Conservation (phyloP, 169 alveolate species). For the Perkinsus marinus region DNA sequence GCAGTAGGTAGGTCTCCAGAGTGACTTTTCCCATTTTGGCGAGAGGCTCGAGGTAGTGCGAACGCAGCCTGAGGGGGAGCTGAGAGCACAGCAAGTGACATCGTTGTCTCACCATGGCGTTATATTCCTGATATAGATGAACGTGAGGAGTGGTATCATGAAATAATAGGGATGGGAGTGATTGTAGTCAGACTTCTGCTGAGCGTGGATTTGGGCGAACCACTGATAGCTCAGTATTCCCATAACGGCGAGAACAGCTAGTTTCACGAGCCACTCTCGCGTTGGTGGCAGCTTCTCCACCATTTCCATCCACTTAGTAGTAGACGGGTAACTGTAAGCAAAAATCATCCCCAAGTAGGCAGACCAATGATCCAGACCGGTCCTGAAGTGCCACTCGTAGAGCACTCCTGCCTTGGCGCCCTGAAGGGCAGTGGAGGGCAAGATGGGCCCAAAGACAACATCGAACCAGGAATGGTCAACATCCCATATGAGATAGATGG, state of each 20-base stretch:
- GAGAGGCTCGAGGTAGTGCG: not conserved
- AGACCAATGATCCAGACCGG: not conserved
- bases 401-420: not conserved
- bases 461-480: not conserved
- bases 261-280: not conserved
- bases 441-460: not conserved
- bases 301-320: not conserved
- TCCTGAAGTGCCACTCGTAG: not conserved
- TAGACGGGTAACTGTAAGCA: not conserved
- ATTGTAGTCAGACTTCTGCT: not conserved
- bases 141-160: not conserved
- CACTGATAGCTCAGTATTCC: not conserved
- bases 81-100: not conserved
- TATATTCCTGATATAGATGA: not conserved
- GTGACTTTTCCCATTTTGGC: not conserved
- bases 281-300: not conserved
- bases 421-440: not conserved
- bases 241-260: not conserved
- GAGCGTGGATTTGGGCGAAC: not conserved
- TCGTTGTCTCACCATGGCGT: not conserved
- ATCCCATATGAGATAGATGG: not conserved
- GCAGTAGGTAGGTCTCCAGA: not conserved
- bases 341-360: not conserved
- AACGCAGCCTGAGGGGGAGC: not conserved
- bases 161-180: not conserved